Evolutionary conservation across 1,139 yeast species (phyloP).

Genomic region (Suhomyces bokatorum): DNA sequence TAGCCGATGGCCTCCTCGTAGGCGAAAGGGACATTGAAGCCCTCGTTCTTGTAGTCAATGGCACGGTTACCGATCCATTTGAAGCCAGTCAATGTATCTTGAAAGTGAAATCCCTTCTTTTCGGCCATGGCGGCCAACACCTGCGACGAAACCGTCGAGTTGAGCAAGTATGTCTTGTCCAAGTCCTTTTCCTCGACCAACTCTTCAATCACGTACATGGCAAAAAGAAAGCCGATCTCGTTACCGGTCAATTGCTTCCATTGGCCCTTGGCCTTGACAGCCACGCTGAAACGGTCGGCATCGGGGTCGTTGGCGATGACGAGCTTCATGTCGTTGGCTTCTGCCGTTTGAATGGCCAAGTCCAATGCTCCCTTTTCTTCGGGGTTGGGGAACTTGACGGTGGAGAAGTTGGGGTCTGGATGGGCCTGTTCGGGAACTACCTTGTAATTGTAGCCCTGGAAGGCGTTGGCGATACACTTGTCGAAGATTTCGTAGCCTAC

Average conservation of each 20-base stretch:
- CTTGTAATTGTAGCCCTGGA: conserved; percentile 19
- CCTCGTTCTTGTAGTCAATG: conserved; percentile 63
- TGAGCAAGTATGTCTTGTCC: conserved; percentile 59
- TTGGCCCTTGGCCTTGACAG: conserved; percentile 50
- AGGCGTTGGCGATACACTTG: conserved; percentile 17
- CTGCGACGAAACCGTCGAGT: conserved; percentile 91
- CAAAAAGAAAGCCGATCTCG: conserved; percentile 85
- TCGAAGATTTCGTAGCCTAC: conserved; percentile 65
- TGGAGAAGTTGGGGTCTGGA: conserved; percentile 85
- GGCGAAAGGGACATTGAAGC: conserved; percentile 78
- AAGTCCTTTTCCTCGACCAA: conserved; percentile 29
- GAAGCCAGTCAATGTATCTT: conserved; percentile 90
- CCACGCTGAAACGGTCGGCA: conserved; percentile 88
- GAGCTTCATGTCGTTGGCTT: conserved; percentile 43
- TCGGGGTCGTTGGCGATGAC: conserved; percentile 95
- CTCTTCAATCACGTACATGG: conserved; percentile 55
- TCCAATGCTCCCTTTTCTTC: conserved; percentile 92
- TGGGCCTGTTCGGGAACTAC: conserved; percentile 57
- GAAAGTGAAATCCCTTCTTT: conserved; percentile 58
- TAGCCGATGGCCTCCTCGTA: conserved; percentile 96
- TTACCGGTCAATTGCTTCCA: conserved; percentile 91
- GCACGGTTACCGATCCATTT: conserved; percentile 97
- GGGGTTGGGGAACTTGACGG: conserved; percentile 91
- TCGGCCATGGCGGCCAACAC: conserved; percentile 72
- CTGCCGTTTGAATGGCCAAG: conserved; percentile 61